Base-by-base conservation (phyloP, 2,329 filamentous ascomycete species). In the Monosporascus cannonballus region DNA sequence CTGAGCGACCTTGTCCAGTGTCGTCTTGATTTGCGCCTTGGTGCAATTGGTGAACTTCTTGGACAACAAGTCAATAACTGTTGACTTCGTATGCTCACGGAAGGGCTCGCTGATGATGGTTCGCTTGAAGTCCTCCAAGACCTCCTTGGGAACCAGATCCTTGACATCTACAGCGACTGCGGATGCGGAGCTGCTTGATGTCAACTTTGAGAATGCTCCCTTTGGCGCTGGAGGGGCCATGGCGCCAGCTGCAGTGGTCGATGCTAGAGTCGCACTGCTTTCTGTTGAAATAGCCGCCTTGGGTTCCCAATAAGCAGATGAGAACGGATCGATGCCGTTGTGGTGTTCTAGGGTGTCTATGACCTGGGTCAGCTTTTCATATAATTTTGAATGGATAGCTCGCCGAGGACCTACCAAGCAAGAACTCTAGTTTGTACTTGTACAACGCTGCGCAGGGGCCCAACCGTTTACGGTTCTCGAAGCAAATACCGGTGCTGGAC, bases 401-500 rank as follows among this genome's bases (percentile, higher is more conserved):
- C 8, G 20, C 39, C n/a, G 9, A 52, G 41, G 48, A 73, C 80
- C 70, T 73, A 89, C 86, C 81, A 49, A 86, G 73, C 49, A 95
- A 80, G 55, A 91, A 79, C 62, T 93, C 88, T 73, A 96, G 85
- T 57, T 79, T 83, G 69, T 87, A 89, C 7, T 78, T 75, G 54
- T 82, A 71, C 56, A 80, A 68, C 38, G 78, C 77, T 2, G 75
- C 71, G 61, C 69, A 77, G 58, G 69, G 76, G 63, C 66, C 77
- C 58, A 71, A 69, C 48, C 75, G 72, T 56, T 72, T 66, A 38
- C 62, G 67, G 64, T 87, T 79, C 64, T 96, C 89, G 81, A 91
- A 99, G 66, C 87, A 94, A 9, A 97, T 73, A 0, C 93, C 94
- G 3, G 85, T 90, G 65, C 80, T 88, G 42, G 87, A 75, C 0